phyloP scores from a whole-genome alignment of 306 rosid species.

The Abrus pulchellus region DNA sequence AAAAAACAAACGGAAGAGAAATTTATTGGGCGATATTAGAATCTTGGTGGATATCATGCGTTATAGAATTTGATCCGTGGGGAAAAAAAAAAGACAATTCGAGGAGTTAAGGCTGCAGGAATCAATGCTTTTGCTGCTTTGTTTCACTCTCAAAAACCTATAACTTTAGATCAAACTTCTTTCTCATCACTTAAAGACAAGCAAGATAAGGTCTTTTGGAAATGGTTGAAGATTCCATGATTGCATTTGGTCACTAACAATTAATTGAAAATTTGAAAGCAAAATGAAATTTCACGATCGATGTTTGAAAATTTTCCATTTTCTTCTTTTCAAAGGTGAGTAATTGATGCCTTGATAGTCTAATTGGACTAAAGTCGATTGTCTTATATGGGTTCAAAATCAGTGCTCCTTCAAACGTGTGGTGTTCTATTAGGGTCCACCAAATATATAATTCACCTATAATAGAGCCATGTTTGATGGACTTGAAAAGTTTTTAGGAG shows the following conservation, averaged over 20 bases:
- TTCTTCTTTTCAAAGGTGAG: background rate
- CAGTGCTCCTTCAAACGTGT: background rate
- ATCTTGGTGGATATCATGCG: background rate
- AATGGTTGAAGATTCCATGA: background rate
- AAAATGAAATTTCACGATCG: background rate
- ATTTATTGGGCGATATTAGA: background rate
- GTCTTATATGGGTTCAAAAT: background rate
- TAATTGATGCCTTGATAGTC: background rate
- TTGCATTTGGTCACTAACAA: background rate
- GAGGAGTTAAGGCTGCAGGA: background rate
- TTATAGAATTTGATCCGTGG: too few species aligned
- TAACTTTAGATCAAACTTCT: background rate
- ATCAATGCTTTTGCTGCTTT: conserved; percentile 13
- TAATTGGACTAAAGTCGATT: background rate
- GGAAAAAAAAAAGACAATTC: background rate
- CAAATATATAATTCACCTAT: background rate
- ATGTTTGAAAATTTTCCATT: background rate
- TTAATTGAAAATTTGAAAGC: too few species aligned
- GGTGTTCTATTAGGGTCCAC: background rate
- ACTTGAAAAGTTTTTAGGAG: background rate
- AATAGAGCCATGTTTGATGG: background rate
- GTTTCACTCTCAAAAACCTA: background rate
- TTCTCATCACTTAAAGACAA: background rate
- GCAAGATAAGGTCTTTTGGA: background rate
- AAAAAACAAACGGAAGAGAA: background rate